These are phyloP conservation scores for Coemansia sp. DNA, from an alignment of 192 early-diverging fungal species.

Conservation along the genomic window DNA sequence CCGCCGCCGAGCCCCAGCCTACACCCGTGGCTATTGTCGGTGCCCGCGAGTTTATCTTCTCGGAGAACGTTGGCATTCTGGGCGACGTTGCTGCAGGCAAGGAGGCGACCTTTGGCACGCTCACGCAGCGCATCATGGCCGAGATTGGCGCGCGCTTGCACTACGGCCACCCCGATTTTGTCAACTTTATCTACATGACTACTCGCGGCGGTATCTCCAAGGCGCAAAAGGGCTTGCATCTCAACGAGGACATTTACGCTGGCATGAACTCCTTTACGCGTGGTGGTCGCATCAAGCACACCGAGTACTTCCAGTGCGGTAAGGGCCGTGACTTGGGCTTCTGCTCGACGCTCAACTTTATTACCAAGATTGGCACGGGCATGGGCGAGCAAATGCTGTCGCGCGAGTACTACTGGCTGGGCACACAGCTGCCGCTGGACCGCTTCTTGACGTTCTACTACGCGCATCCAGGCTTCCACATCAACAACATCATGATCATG, in stretches of 20 bases:
- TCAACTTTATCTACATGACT: conserved; percentile 87
- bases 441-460: conserved; percentile 89
- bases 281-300: conserved; percentile 87
- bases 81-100: conserved; percentile 92
- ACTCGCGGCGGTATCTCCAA: conserved; percentile 88
- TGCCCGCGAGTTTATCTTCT: conserved; percentile 85
- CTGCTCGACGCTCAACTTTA: conserved; percentile 87
- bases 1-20: conserved; percentile 60
- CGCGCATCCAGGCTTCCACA: conserved; percentile 87
- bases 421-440: conserved; percentile 82
- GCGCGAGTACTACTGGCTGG: conserved; percentile 91
- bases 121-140: conserved; percentile 86
- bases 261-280: conserved; percentile 88
- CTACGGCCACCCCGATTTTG: conserved; percentile 90
- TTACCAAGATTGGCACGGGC: conserved; percentile 89
- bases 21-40: conserved; percentile 88
- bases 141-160: conserved; percentile 83
- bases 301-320: conserved; percentile 90
- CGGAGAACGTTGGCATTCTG: conserved; percentile 80
- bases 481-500: conserved; percentile 90
- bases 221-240: conserved; percentile 87
- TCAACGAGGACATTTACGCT: conserved; percentile 93
- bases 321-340: conserved; percentile 91
- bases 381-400: conserved; percentile 95
- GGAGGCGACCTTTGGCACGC: conserved; percentile 84